These are phyloP conservation scores for Boletellus sp. DNA, from an alignment of 768 basidiomycete species.

Conservation along the genomic window DNA sequence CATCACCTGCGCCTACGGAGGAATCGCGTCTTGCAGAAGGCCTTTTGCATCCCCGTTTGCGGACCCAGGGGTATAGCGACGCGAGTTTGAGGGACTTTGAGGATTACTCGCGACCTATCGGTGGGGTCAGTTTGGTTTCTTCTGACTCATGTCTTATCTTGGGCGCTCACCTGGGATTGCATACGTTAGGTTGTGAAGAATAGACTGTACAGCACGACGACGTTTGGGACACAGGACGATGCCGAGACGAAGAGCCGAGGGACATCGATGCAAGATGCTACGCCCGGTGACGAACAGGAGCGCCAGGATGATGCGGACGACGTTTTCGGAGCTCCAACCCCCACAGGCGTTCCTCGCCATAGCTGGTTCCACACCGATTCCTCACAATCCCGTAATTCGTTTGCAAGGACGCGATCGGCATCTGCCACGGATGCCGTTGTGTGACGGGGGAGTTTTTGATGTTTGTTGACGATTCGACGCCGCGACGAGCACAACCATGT, in stretches of 20 bases:
- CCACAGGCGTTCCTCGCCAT: background rate
- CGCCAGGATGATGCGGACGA: constrained; percentile 4
- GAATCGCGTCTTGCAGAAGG: constrained; percentile 25
- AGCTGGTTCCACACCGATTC: constrained; percentile 11
- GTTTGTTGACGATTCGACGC: constrained; percentile 5
- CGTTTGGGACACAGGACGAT: constrained; percentile 30
- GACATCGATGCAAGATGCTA: constrained; percentile 2
- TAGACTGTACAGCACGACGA: constrained; percentile 30
- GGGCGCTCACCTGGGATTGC: background rate
- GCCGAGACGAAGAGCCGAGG: constrained; percentile 10
- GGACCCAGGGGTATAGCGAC: constrained; percentile 20
- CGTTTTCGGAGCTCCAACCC: constrained; percentile 7
- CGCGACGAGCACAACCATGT: background rate
- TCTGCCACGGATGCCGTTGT: background rate
- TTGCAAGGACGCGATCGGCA: background rate
- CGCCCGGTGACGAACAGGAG: background rate
- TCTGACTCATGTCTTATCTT: background rate
- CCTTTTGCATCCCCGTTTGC: constrained; percentile 30
- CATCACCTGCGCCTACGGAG: constrained; percentile 28
- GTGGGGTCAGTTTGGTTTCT: constrained; percentile 21
- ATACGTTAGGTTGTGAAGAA: constrained; percentile 27
- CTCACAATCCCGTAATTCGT: background rate
- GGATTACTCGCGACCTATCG: constrained; percentile 33
- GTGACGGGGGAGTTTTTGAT: background rate
- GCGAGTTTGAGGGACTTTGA: constrained; percentile 31